These are phyloP conservation scores for Rhizopus delemar DNA, from an alignment of 371 early-diverging fungal species.

Conservation along the genomic window DNA sequence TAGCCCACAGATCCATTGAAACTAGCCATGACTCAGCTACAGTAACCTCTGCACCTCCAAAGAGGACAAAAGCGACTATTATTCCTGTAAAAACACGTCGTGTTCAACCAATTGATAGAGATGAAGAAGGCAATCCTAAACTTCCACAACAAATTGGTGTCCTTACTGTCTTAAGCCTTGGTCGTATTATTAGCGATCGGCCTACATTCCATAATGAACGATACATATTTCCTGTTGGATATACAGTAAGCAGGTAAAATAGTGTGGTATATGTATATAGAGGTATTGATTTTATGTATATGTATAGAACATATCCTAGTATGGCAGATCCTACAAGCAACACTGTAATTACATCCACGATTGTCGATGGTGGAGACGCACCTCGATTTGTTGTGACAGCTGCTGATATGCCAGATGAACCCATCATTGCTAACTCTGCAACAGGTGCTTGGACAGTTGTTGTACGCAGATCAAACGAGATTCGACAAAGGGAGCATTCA, in stretches of 20 bases:
- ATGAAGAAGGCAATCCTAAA: conserved; percentile 70
- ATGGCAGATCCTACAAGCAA: conserved; percentile 67
- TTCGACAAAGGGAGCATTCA: conserved; percentile 77
- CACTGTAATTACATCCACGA: conserved; percentile 75
- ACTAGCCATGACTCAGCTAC: conserved; percentile 29
- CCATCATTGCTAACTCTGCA: conserved; percentile 75
- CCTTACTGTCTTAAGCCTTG: conserved; percentile 73
- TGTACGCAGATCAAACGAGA: conserved; percentile 74
- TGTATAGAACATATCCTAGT: conserved; percentile 66
- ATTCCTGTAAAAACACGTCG: conserved; percentile 44
- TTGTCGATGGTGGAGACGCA: conserved; percentile 83
- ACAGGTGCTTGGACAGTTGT: conserved; percentile 93
- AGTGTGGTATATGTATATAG: neutral
- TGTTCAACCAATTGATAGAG: conserved; percentile 67
- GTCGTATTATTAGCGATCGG: conserved; percentile 76
- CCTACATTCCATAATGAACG: conserved; percentile 85
- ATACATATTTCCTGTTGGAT: conserved; percentile 89
- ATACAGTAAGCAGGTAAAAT: conserved; percentile 58
- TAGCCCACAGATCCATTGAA: conserved; percentile 5
- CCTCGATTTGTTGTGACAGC: conserved; percentile 77
- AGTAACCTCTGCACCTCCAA: conserved; percentile 50
- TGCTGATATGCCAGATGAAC: conserved; percentile 68
- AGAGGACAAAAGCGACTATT: conserved; percentile 41
- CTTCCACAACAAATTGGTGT: conserved; percentile 84
- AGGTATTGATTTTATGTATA: neutral